Base-by-base conservation (phyloP, 805 yeast genomes). In the Candida succiphila region DNA sequence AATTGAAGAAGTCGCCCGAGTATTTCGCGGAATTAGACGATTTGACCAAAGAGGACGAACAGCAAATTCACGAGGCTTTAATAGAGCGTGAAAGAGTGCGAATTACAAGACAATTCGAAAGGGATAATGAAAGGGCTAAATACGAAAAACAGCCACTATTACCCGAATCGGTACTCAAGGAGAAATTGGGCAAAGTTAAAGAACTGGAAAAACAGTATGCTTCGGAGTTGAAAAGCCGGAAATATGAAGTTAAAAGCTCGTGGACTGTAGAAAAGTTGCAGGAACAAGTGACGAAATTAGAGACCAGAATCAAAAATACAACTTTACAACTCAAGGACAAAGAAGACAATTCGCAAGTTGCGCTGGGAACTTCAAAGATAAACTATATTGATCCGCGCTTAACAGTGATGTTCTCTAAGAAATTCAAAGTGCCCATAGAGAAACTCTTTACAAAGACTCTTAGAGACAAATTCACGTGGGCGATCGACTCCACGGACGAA, bases 381-480 rank as follows among this genome's bases (percentile, higher is more conserved):
- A 89, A 89, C 57, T 89, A 89, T 64, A 89, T 89, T 39, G 97
- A 89, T 56, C 97, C 97, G 18, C 69, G 97, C 43, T 63, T 89
- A 45, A 77, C 94, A 0, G 96, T 86, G 17, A 76, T 83, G 69
- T 89, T 87, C 51, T 72, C 94, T 33, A 88, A 87, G 56, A 83
- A 77, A 57, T 86, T 63, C 52, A 67, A 74, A 35, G 96, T 89
- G 16, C 97, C 97, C 7, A 80, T 89, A 35, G 96, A 89, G 56
- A 88, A 84, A 57, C 65, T 89, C 27, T 87, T 89, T 46, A 81
- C 96, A 10, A 88, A 87, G 60, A 84, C 97, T 0, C 63, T 89
- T 35, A 65, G 96, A 40, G 96, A 88, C 28, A 89, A 89, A 61
- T 89, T 89, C 61, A 78, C 74, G 30, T 89, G 97, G 97, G 97